Conservation (phyloP, 192 early-diverging fungal genomes). For the Mortierella alpina region DNA sequence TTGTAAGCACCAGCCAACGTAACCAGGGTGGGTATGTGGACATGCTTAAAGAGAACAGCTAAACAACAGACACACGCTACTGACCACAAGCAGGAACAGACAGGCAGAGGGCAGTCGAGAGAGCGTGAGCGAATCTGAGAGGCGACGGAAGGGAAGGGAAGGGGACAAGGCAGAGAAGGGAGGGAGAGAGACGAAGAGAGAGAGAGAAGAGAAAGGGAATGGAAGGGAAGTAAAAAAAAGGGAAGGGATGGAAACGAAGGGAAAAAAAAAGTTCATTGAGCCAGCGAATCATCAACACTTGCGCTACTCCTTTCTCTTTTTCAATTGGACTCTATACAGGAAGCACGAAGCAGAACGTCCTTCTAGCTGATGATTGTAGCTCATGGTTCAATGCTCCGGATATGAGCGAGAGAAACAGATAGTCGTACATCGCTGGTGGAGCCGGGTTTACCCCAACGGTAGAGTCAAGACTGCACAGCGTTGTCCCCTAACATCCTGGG, state of each 20-base stretch:
- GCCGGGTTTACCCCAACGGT: no score
- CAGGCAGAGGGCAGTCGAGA: not conserved
- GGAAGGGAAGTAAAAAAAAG: constrained; percentile 1
- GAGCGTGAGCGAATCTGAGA: constrained; percentile 1
- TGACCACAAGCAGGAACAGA: not conserved
- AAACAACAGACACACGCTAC: not conserved
- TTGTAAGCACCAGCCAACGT: constrained; percentile 11
- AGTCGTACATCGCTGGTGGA: no score
- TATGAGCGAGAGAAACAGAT: no score
- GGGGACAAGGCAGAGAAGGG: not conserved
- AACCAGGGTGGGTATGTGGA: not conserved
- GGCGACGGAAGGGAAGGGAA: not conserved
- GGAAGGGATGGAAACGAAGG: not conserved
- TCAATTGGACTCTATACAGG: not conserved
- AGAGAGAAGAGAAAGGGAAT: not conserved
- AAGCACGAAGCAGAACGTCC: not conserved
- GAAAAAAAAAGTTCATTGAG: not conserved
- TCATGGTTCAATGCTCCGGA: no score
- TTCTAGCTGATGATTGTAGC: no score
- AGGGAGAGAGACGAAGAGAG: no score
- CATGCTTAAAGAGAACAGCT: not conserved
- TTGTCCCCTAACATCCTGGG: no score
- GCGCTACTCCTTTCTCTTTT: no score
- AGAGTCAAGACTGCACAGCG: no score
- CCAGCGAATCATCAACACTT: not conserved